Evolutionary conservation across 2,329 filamentous ascomycete species (phyloP), one percentile per base, ranked within the genome.

Genomic region (Botryotinia convoluta): DNA sequence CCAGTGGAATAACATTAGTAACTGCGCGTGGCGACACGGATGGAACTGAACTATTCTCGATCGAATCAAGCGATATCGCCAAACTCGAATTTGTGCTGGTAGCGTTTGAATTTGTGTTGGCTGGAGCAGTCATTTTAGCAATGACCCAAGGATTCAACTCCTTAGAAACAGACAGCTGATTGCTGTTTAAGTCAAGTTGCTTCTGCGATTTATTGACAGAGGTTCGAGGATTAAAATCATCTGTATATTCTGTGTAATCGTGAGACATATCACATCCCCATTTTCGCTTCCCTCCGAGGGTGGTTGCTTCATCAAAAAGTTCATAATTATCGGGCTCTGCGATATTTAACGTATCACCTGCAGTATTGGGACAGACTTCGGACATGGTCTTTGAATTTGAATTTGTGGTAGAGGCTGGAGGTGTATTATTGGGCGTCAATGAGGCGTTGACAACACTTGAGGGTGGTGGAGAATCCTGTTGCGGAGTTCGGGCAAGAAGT

Each of bases 181-280:
- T 69, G 29, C n/a, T 69, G 29, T 69, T 48, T 4, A 32, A 48
- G n/a, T 26, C 22, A 69, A 22, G 4, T 60, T 48, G 39, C 18
- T 39, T 54, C 39, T 48, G 48, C 18, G 18, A 32, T 39, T 48
- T n/a, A 26, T 51, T 60, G 14, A 26, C 39, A 29, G 16, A 57
- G 8, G 7, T 10, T 60, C 8, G 37, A n/a, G 8, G 22, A 42
- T 35, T 26, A 32, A 60, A 63, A 64, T 61, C 71, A 67, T 89
- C 87, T 12, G 84, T 74, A 9, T 81, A 79, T 44, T 79, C 77
- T 35, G 86, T 87, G 29, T 88, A 79, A 1, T 75, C 75, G 48
- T 84, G 83, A 68, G 89, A 89, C 29, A 84, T 80, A n/a, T 82
- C 77, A 2, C 88, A 75, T 0, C 89, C 62, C 79, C 79, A 79